A percentile compares a stretch with the other conserved stretches of the same genome.
phyloP scores from a whole-genome alignment of 1,284 basidiomycete species.

The Naganishia cerealis region DNA sequence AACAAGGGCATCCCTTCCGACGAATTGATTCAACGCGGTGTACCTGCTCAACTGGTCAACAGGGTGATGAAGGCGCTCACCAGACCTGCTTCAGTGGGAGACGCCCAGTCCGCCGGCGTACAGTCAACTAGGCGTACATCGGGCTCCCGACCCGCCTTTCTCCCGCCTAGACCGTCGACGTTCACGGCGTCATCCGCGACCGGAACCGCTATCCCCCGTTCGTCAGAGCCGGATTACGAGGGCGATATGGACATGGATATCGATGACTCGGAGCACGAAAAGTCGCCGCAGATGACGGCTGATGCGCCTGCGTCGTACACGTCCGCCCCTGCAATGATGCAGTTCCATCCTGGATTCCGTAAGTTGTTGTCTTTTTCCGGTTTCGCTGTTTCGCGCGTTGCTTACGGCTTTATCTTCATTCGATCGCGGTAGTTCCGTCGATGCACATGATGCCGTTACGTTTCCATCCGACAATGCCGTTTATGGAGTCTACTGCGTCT shows the following conservation, averaged over 20 bases:
- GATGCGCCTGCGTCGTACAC: neutral
- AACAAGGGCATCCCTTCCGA: slow-evolving; percentile 19
- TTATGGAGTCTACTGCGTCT: neutral
- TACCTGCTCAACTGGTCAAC: slow-evolving; percentile 17
- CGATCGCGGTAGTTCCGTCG: neutral
- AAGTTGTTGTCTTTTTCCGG: neutral
- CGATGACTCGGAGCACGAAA: slow-evolving; percentile 21
- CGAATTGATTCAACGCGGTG: slow-evolving; percentile 18
- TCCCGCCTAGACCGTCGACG: neutral
- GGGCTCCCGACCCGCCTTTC: neutral
- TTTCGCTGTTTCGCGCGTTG: neutral
- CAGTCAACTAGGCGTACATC: neutral
- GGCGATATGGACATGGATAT: slow-evolving; percentile 26
- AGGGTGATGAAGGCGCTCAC: slow-evolving; percentile 35
- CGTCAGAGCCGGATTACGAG: slow-evolving; percentile 1
- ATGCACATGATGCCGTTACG: slow-evolving; percentile 6
- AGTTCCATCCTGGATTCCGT: slow-evolving; percentile 1
- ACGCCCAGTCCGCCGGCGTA: neutral
- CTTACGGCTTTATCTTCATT: neutral
- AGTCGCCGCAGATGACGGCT: neutral
- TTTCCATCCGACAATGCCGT: neutral
- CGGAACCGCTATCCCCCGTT: neutral
- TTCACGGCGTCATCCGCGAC: neutral
- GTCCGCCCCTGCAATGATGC: neutral
- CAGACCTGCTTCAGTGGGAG: slow-evolving; percentile 14